phyloP scores from a whole-genome alignment of 1,284 basidiomycete genomes.

The Afroboletus lepidellus region DNA sequence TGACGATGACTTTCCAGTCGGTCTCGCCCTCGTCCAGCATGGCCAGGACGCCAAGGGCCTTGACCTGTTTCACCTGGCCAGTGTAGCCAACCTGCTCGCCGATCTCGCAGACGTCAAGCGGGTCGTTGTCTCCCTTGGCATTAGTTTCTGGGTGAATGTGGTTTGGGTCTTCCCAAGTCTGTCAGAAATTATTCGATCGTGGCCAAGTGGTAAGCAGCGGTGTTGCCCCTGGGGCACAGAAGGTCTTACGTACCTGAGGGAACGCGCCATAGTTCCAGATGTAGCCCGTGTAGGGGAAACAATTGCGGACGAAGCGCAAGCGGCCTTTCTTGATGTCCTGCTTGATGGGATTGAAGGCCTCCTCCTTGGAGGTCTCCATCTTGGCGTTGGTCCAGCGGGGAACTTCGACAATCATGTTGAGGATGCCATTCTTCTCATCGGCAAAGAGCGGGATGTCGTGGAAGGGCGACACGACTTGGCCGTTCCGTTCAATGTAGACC shows the following conservation, averaged over 20 bases:
- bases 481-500: conserved; percentile 89
- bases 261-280: conserved; percentile 99
- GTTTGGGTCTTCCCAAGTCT: conserved; percentile 99
- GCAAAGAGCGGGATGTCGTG: conserved; percentile 97
- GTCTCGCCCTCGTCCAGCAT: conserved; percentile 97
- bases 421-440: conserved; percentile 88
- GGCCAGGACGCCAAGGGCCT: conserved; percentile 99
- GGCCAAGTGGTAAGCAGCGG: conserved; percentile 1
- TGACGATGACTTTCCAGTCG: conserved; percentile 98
- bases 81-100: conserved; percentile 98
- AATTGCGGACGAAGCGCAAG: conserved; percentile 97
- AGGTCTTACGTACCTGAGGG: conserved; percentile 67
- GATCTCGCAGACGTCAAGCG: conserved; percentile 99
- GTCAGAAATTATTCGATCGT: conserved; percentile 6
- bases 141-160: conserved; percentile 94
- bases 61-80: conserved; percentile 99
- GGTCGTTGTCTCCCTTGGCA: conserved; percentile 99
- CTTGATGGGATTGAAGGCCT: conserved; percentile 98
- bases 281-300: conserved; percentile 99
- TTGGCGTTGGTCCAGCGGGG: conserved; percentile 99
- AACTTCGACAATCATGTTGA: conserved; percentile 99
- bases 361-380: conserved; percentile 98
- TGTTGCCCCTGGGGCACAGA: conserved; percentile 6
- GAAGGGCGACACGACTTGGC: conserved; percentile 88
- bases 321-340: conserved; percentile 97